Base-by-base conservation (phyloP, 257 asterid genomes). In the Penstemon davidsonii region DNA sequence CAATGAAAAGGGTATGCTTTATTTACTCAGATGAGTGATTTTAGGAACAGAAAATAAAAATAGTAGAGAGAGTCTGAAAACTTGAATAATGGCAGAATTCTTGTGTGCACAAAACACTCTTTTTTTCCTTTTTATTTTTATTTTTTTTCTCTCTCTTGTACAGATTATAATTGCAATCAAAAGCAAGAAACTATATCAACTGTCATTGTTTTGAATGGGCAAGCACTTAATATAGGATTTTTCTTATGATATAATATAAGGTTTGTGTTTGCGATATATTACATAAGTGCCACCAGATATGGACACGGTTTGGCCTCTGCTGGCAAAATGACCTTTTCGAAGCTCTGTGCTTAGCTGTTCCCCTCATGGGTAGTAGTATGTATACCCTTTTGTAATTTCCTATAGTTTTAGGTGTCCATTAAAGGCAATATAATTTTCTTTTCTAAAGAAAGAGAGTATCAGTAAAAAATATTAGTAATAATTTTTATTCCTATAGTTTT, bases 261-360 rank as follows among this genome's bases (percentile, higher is more conserved):
- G 72, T 39, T 54, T 62, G 69, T 15, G 40, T 19, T 42, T 62
- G 0, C 7, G 8, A 5, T 57, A 43, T 11, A 43, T 78, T 61
- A 78, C 76, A 8, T 36, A 40, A 19, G 43, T 4, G 70, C 73
- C 83, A 74, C 68, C 60, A 41, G 62, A 3, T 51, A 36, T 70
- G 51, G 55, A 74, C 78, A 68, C 80, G 83, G 47, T 69, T 73
- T 74, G 76, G 75, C 51, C 55, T 67, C 61, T 15, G 33, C 77
- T 78, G 76, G 74, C 71, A 62, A 25, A 25, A 15, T 62, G 18
- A 40, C 76, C 68, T 60, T 70, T 61, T 50, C 40, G 13, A 54
- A 8, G 60, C 68, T 45, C 25, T 59, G 52, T 64, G 64, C 72
- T 61, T 56, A 51, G 78, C 78, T 68, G 81, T 76, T 6, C 10